Conservation (phyloP, 1,284 basidiomycete species). For the Ceratobasidium sp. region DNA sequence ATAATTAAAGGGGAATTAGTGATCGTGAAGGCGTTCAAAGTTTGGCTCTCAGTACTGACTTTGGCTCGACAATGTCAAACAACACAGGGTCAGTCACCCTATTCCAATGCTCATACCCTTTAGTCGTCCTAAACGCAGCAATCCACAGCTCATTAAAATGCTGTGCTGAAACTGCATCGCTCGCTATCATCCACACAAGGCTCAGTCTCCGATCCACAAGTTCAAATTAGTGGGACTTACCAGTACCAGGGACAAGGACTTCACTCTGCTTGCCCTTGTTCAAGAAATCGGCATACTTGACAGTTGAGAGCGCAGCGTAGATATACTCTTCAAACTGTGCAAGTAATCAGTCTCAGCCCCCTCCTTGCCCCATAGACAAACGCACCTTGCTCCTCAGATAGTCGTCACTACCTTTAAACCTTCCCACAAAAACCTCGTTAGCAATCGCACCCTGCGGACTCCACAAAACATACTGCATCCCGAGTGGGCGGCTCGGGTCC, state of each 20-base stretch:
- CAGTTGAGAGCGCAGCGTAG: conserved; percentile 77
- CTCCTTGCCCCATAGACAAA: conserved; percentile 43
- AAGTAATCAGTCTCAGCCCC: conserved; percentile 46
- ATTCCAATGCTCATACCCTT: conserved; percentile 89
- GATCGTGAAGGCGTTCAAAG: not conserved
- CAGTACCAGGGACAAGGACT: conserved; percentile 49
- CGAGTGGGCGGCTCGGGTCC: conserved; percentile 64
- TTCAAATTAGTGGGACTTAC: conserved; percentile 43
- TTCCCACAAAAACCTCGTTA: conserved; percentile 50
- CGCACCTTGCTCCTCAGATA: conserved; percentile 85
- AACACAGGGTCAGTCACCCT: conserved; percentile 85
- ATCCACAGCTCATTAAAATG: conserved; percentile 90
- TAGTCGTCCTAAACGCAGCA: conserved; percentile 81
- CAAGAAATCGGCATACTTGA: conserved; percentile 87
- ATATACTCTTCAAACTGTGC: conserved; percentile 85
- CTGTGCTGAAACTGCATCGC: conserved; percentile 63
- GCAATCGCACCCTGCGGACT: conserved; percentile 39
- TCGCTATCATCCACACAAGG: conserved; percentile 47
- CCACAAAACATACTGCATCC: conserved; percentile 68
- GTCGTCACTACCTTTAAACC: conserved; percentile 93
- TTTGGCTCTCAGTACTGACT: conserved; percentile 59
- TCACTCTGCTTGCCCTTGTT: conserved; percentile 65
- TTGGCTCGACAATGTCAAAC: conserved; percentile 92
- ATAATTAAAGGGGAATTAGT: conserved; percentile 1
- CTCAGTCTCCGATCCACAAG: not conserved